Conservation (phyloP, 306 rosid genomes). For the Glycine latifolia region DNA sequence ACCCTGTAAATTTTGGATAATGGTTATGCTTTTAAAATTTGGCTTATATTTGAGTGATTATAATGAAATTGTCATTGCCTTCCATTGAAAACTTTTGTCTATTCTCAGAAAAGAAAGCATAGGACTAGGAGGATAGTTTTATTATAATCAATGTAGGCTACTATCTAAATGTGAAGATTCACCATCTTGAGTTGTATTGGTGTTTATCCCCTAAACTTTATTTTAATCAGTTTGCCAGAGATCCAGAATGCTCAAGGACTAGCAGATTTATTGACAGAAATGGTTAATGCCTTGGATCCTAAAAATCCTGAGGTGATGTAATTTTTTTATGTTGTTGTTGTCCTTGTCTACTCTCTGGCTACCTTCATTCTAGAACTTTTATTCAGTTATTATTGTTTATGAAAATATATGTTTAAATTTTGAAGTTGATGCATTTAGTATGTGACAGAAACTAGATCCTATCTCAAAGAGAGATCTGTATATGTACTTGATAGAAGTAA, state of each 20-base stretch:
- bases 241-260: conserved; percentile 85
- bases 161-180: background rate
- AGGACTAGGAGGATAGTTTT: background rate
- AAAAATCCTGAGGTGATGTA: conserved; percentile 72
- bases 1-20: conserved; percentile 56
- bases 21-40: background rate
- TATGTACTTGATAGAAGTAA: no score
- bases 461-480: background rate
- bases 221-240: conserved; percentile 69
- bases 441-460: background rate
- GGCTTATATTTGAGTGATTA: no score
- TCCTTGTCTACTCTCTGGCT: conserved; percentile 31
- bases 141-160: background rate
- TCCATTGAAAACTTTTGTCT: background rate
- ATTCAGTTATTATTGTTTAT: conserved; percentile 39
- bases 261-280: conserved; percentile 84
- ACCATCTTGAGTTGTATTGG: background rate
- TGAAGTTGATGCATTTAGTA: conserved; percentile 31
- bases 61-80: background rate
- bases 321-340: background rate
- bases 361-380: conserved; percentile 29
- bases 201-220: conserved; percentile 40
- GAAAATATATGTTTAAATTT: conserved; percentile 25
- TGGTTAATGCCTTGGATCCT: conserved; percentile 86
- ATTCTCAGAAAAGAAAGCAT: background rate